Evolutionary conservation across 306 rosid species (phyloP).

Genomic region (Oxytropis ochrocephala): DNA sequence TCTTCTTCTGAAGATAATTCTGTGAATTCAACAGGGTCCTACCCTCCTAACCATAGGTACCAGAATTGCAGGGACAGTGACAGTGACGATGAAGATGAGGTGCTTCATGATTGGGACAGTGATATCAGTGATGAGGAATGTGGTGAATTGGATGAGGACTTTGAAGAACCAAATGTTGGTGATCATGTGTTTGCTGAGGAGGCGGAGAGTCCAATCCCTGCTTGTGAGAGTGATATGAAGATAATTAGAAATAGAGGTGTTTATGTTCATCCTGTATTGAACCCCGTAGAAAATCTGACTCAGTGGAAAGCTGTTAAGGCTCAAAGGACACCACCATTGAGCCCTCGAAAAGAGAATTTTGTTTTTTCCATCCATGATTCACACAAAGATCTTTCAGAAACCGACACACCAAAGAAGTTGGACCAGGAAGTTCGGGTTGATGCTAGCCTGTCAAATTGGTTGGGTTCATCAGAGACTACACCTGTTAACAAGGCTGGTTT

Average conservation of each 20-base stretch:
- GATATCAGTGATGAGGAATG: constrained; percentile 50
- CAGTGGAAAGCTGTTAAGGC: constrained; percentile 75
- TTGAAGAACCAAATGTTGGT: constrained; percentile 21
- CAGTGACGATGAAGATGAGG: constrained; percentile 56
- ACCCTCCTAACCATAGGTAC: constrained; percentile 63
- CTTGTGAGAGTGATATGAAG: constrained; percentile 27
- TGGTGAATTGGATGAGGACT: constrained; percentile 7
- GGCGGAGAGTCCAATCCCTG: constrained; percentile 27
- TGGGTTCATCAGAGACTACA: constrained; percentile 51
- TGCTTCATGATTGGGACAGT: constrained; percentile 36
- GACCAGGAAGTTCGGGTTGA: constrained; percentile 60
- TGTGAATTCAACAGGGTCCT: constrained; percentile 39
- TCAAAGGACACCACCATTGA: constrained; percentile 32
- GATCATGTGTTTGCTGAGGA: constrained; percentile 36
- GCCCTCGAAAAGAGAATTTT: constrained; percentile 58
- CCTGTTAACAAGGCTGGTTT: constrained; percentile 34
- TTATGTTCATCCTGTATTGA: constrained; percentile 76
- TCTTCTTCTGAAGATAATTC: constrained; percentile 62
- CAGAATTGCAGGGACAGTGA: constrained; percentile 73
- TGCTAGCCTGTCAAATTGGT: constrained; percentile 90
- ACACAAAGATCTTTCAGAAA: constrained; percentile 17
- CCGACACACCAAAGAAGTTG: constrained; percentile 34
- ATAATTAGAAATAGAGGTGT: constrained; percentile 56
- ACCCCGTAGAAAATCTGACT: constrained; percentile 72
- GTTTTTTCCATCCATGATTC: constrained; percentile 25